These are phyloP conservation scores for Apiospora marii DNA, from an alignment of 2,329 filamentous ascomycete genomes.

Conservation along the genomic window DNA sequence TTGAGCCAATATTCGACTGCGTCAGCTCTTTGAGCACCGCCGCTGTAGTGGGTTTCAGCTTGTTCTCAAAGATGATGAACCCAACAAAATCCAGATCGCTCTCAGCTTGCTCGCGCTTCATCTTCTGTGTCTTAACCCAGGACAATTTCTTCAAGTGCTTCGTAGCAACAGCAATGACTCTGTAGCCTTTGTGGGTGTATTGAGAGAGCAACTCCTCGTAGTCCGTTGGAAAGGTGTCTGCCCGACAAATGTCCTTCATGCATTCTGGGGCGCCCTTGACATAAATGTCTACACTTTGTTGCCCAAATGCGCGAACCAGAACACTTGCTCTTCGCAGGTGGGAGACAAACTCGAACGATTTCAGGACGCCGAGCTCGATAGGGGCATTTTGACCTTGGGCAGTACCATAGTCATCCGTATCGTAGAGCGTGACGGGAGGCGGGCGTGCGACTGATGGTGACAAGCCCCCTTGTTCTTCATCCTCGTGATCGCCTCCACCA, in stretches of 20 bases:
- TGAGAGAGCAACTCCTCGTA: conserved; percentile 89
- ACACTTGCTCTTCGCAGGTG: conserved; percentile 92
- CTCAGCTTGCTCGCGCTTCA: conserved; percentile 87
- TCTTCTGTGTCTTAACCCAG: conserved; percentile 95
- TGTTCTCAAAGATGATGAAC: conserved; percentile 99
- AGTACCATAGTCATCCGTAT: conserved; percentile 42
- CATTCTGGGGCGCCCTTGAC: conserved; percentile 97
- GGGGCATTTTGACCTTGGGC: conserved; percentile 47
- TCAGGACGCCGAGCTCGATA: conserved; percentile 88
- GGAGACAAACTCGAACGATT: conserved; percentile 93
- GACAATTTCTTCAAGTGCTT: conserved; percentile 87
- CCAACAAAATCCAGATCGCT: conserved; percentile 85
- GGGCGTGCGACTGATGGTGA: conserved; percentile 90
- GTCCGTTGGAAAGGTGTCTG: conserved; percentile 84
- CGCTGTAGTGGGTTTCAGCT: conserved; percentile 87
- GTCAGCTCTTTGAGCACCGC: conserved; percentile 83
- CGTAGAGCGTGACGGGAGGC: conserved; percentile 66
- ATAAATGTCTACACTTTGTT: conserved; percentile 84
- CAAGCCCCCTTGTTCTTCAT: conserved; percentile 78
- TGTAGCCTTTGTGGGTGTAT: conserved; percentile 95
- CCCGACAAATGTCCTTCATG: conserved; percentile 90
- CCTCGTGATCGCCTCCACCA: conserved; percentile 67
- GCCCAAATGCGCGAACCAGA: conserved; percentile 86
- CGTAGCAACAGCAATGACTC: conserved; percentile 94
- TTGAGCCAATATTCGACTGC: conserved; percentile 82